These are phyloP conservation scores for Trametes maxima DNA, from an alignment of 768 basidiomycete species.

Conservation along the genomic window DNA sequence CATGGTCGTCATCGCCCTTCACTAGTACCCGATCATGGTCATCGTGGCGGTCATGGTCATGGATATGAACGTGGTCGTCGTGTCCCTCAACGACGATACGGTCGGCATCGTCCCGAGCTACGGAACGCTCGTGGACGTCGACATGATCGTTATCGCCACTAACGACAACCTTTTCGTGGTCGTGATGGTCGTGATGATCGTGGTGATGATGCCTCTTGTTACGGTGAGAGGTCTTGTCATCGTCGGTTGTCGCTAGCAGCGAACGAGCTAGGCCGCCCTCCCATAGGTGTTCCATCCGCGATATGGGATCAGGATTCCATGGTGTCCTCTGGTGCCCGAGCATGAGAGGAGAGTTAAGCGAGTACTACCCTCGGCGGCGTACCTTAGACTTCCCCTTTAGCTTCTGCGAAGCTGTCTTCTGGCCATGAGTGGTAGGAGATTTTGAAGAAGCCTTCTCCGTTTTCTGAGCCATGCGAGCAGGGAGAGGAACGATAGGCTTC, in stretches of 20 bases:
- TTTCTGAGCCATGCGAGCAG: slow-evolving; percentile 5
- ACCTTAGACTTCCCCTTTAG: slow-evolving; percentile 3
- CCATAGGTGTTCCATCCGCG: slow-evolving; percentile 23
- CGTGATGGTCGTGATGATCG: slow-evolving; percentile 20
- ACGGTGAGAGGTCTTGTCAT: not conserved
- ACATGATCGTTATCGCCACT: slow-evolving; percentile 34
- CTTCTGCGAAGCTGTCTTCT: not conserved
- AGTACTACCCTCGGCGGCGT: not conserved
- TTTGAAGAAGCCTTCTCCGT: not conserved
- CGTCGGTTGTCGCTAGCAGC: no score
- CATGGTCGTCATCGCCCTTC: slow-evolving; percentile 27
- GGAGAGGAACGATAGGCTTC: slow-evolving; percentile 16
- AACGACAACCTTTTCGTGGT: slow-evolving; percentile 28
- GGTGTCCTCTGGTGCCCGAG: slow-evolving; percentile 16
- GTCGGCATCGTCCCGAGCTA: slow-evolving; percentile 15
- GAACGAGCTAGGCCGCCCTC: slow-evolving; percentile 13
- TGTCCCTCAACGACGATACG: slow-evolving; percentile 12
- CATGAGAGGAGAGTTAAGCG: not conserved
- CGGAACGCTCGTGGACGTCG: slow-evolving; percentile 22
- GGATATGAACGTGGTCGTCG: slow-evolving; percentile 20
- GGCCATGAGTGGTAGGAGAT: no score
- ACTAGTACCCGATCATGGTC: slow-evolving; percentile 27
- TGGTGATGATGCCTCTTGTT: slow-evolving; percentile 21
- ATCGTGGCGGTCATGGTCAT: slow-evolving; percentile 19
- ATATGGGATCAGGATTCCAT: slow-evolving; percentile 25